Conservation (phyloP, 176 grass and related monocot species). For the Musa troglodytarum region DNA sequence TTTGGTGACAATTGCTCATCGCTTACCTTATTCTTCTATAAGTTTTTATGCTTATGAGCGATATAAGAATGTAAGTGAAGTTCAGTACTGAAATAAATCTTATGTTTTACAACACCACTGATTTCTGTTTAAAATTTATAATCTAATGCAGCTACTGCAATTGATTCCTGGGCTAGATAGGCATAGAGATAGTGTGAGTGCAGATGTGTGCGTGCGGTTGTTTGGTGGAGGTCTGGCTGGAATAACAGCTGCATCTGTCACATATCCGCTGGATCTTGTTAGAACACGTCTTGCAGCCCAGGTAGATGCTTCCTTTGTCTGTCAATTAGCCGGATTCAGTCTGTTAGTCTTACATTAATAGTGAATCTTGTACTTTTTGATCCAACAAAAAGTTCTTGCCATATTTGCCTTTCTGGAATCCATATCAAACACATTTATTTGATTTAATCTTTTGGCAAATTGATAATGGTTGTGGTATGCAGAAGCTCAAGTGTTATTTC, state of each 20-base stretch:
- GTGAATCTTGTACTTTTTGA: background rate
- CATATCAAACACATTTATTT: no score
- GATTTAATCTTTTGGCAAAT: no score
- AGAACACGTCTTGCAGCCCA: conserved; percentile 90
- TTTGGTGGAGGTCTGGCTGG: conserved; percentile 77
- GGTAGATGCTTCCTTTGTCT: conserved; percentile 27
- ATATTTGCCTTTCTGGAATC: no score
- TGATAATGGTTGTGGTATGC: no score
- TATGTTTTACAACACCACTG: background rate
- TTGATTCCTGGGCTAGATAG: conserved; percentile 64
- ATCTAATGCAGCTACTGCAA: conserved; percentile 46
- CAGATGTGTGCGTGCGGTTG: conserved; percentile 72
- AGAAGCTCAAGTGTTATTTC: no score
- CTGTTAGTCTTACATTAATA: background rate
- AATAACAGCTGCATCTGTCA: conserved; percentile 86
- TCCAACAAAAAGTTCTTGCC: no score
- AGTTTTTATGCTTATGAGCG: conserved; percentile 87
- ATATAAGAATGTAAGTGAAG: conserved; percentile 61
- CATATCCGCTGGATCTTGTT: conserved; percentile 85
- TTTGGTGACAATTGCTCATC: conserved; percentile 90
- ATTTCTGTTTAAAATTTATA: conserved; percentile 12
- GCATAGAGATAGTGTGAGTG: conserved; percentile 49
- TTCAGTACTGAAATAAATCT: background rate
- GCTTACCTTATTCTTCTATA: conserved; percentile 89
- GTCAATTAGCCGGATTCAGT: background rate